Conservation (phyloP, 2,329 filamentous ascomycete genomes). For the Claviceps sp. region DNA sequence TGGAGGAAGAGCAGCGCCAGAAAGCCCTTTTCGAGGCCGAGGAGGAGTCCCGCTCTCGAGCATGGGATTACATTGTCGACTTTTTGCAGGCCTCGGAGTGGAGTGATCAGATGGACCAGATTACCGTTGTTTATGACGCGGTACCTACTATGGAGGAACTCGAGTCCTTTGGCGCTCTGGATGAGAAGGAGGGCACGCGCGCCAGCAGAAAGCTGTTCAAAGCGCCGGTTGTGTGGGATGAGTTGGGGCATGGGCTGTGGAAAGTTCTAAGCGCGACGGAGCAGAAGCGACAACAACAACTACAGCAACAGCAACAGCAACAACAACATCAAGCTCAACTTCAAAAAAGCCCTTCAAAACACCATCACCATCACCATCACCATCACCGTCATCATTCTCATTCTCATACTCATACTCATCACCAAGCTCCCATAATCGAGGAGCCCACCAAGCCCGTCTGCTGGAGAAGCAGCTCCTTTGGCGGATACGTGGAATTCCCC, state of each 20-base stretch:
- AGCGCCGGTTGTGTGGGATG: conserved; percentile 25
- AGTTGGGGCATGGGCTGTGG: conserved; percentile 23
- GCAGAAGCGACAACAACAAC: background rate
- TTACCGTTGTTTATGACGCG: conserved; percentile 20
- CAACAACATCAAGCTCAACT: background rate
- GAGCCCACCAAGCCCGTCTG: conserved; percentile 1
- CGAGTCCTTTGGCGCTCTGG: conserved; percentile 18
- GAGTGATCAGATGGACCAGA: conserved; percentile 19
- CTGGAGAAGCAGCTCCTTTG: conserved; percentile 1
- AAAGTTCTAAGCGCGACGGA: conserved; percentile 11
- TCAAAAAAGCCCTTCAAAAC: background rate
- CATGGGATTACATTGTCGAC: conserved; percentile 18
- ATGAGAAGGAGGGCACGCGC: conserved; percentile 21
- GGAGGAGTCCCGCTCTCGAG: conserved; percentile 17
- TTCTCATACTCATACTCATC: background rate
- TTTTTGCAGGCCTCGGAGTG: conserved; percentile 17
- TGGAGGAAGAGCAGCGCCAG: conserved; percentile 9
- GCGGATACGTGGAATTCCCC: background rate
- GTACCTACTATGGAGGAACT: conserved; percentile 22
- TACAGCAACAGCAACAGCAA: background rate
- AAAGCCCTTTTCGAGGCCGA: conserved; percentile 17
- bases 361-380: background rate
- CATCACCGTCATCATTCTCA: background rate
- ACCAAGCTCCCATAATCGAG: background rate
- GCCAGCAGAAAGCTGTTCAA: conserved; percentile 24